phyloP scores from a whole-genome alignment of 176 grass and related monocot species.

The Olyra latifolia region DNA sequence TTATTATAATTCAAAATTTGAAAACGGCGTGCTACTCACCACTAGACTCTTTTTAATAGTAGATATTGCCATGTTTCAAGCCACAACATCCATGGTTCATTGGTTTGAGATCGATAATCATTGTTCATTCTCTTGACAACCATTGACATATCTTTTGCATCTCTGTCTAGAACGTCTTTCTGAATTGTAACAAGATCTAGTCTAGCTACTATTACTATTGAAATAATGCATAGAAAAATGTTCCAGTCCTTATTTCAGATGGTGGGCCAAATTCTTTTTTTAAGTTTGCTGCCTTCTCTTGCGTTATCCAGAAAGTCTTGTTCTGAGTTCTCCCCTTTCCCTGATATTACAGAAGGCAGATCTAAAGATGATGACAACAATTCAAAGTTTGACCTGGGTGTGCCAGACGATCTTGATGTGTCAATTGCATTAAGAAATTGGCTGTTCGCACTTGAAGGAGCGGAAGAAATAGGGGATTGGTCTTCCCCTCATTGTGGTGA shows the following conservation, averaged over 20 bases:
- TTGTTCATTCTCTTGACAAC: neutral
- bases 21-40: no score
- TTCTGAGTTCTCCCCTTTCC: neutral
- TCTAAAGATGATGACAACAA: constrained; percentile 51
- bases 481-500: constrained; percentile 43
- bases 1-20: no score
- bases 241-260: constrained; percentile 26
- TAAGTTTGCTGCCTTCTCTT: constrained; percentile 31
- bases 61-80: constrained; percentile 3
- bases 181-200: constrained; percentile 23
- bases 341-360: constrained; percentile 46
- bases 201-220: constrained; percentile 21
- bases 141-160: constrained; percentile 10
- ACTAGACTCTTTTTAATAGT: no score
- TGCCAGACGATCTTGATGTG: constrained; percentile 94
- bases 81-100: neutral
- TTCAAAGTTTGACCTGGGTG: constrained; percentile 69
- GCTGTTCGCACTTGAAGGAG: constrained; percentile 97
- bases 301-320: constrained; percentile 8
- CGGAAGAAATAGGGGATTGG: constrained; percentile 58
- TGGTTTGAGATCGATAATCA: neutral
- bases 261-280: neutral
- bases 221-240: constrained; percentile 15
- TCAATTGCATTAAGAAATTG: constrained; percentile 88
- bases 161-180: neutral